Evolutionary conservation across 768 basidiomycete species (phyloP), one percentile per base, ranked within the genome.

Genomic region (Tylopilus vinaceipallidus): DNA sequence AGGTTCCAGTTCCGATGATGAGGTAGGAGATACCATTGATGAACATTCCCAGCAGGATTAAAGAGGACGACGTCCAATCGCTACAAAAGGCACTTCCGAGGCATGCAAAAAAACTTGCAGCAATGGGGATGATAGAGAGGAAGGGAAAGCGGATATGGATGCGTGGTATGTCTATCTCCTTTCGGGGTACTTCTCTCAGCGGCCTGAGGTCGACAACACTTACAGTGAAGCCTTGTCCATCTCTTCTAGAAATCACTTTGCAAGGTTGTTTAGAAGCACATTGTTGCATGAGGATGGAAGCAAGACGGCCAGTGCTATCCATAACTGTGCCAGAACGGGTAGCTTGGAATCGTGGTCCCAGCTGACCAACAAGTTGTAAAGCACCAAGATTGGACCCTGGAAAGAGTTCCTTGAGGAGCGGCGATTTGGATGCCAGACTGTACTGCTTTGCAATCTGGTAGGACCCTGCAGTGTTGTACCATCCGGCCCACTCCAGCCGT

Each of bases 381-480:
- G n/a, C n/a, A n/a, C n/a, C n/a, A n/a, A n/a, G n/a, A n/a, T n/a
- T 20, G 26, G 42, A n/a, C n/a, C n/a, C 52, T 16, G 47, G 52
- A 22, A 53, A 53, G 2, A 36, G 13, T 19, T 34, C 41, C 24
- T 36, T 41, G 43, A 30, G 13, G 13, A 30, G 13, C 13, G 29
- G 6, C 13, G 38, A 60, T 26, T 46, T 54, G 23, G 60, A 50
- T n/a, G 67, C 37, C 6, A 24, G 45, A 8, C 60, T 59, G 17
- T 60, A 60, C 17, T 50, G 55, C 49, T 57, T 67, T 17, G 61
- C 65, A 14, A 64, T 53, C 6, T 48, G 52, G 45, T 59, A 63
- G 19, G 61, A 56, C 23, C 68, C 68, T 4, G 68, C 66, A 6
- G 66, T 60, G 37, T 69, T 69, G 47, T n/a, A n/a, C n/a, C n/a